Evolutionary conservation across 1,284 basidiomycete genomes (phyloP).

Genomic region (Limonomyces culmigenus): DNA sequence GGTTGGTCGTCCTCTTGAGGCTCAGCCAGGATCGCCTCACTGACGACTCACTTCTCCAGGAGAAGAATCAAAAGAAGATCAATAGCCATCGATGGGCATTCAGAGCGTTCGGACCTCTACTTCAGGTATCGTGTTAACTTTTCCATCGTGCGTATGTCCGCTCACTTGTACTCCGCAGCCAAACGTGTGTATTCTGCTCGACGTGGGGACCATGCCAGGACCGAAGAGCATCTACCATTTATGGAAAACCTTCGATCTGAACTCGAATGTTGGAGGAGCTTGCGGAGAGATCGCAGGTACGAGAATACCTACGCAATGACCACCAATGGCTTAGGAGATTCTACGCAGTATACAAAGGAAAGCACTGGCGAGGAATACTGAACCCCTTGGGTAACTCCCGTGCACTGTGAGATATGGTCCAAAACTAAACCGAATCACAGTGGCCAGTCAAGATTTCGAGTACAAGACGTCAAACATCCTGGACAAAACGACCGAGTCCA

Average conservation of each 20-base stretch:
- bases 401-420: not conserved
- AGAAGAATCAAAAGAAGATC: conserved; percentile 92
- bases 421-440: not conserved
- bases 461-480: conserved; percentile 65
- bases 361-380: conserved; percentile 62
- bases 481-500: conserved; percentile 86
- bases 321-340: too few species aligned
- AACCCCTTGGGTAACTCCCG: conserved; percentile 62
- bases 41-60: too few species aligned
- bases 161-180: conserved; percentile 30
- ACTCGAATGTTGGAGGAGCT: conserved; percentile 85
- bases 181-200: conserved; percentile 78
- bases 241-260: conserved; percentile 92
- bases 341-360: conserved; percentile 84
- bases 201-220: conserved; percentile 84
- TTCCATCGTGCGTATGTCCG: too few species aligned
- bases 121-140: conserved; percentile 36
- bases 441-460: not conserved
- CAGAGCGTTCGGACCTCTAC: conserved; percentile 67
- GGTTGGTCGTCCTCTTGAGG: too few species aligned
- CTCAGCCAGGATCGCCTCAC: too few species aligned
- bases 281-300: conserved; percentile 97
- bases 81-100: conserved; percentile 95
- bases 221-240: conserved; percentile 79
- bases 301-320: too few species aligned